Base-by-base conservation (phyloP, 805 yeast genomes). In the Suhomyces xylopsoci region DNA sequence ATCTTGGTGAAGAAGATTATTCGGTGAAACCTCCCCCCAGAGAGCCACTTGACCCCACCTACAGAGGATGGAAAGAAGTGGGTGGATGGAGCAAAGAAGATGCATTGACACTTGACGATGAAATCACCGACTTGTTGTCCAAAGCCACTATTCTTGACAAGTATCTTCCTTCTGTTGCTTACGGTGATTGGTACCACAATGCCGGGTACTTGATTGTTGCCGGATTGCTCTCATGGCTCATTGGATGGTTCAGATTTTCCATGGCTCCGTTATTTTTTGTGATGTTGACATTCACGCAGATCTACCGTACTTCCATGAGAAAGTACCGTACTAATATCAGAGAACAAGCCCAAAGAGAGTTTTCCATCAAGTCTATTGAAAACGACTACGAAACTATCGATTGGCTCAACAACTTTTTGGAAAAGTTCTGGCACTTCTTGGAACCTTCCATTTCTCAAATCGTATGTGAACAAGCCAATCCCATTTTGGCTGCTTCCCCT, bases 181-280 rank as follows among this genome's bases (percentile, higher is more conserved):
- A 88, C 62, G 99, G 99, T 50, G 98, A 94, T 65, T 94, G 99
- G 99, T 94, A 87, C 65, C 98, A 94, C 68, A 85, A 87, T 49
- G 85, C 86, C n/a, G 97, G 82, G 0, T 78, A 85, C 36, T 73
- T 90, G 53, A 75, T 87, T 28, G 66, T 80, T 20, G 90, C 87
- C 6, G 91, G 88, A 0, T 65, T 88, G 12, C 65, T 87, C 14
- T 88, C 96, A 3, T 92, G 93, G 85, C 59, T 85, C 2, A 61
- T 89, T 41, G 99, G 98, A 8, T 81, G 85, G 70, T 81, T 88
- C 57, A 78, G 83, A 46, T 85, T 92, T 60, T 83, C 91, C 6
- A 62, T 92, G 51, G 94, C 94, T 8, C 90, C 96, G 50, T 83
- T 90, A 43, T 88, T 90, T 64, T 78, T 91, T 57, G 74, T 94